These are phyloP conservation scores for Sugiyamaella castrensis DNA, from an alignment of 1,139 yeast genomes.

Conservation along the genomic window DNA sequence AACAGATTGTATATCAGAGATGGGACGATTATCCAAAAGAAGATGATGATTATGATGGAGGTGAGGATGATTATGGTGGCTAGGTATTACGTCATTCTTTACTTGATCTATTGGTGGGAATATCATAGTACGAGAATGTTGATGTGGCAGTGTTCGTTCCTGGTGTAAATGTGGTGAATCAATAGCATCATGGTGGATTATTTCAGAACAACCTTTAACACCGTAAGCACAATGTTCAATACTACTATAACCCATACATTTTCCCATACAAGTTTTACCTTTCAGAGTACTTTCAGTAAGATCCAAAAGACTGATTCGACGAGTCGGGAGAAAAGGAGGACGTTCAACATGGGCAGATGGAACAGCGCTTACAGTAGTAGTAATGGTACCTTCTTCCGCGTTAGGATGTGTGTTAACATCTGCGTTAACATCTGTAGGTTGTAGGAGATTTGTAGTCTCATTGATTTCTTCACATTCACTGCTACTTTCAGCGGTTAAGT, in stretches of 20 bases:
- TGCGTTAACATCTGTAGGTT: constrained; percentile 18
- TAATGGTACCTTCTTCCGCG: not conserved
- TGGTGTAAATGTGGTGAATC: not conserved
- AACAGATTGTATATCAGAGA: not conserved
- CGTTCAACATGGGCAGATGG: not conserved
- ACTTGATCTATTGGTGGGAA: constrained; percentile 7
- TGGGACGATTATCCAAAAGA: not conserved
- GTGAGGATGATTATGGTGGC: constrained; percentile 6
- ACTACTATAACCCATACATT: constrained; percentile 49
- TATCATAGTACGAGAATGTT: constrained; percentile 1
- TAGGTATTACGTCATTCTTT: constrained; percentile 2
- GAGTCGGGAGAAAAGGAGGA: constrained; percentile 2
- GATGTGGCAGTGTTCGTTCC: not conserved
- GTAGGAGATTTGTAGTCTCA: constrained; percentile 15
- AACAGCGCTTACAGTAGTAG: not conserved
- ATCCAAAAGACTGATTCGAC: constrained; percentile 25
- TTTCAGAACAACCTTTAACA: constrained; percentile 9
- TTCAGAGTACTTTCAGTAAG: constrained; percentile 27
- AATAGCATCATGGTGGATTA: not conserved
- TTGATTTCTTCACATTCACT: constrained; percentile 5
- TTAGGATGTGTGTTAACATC: constrained; percentile 9
- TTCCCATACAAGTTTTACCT: constrained; percentile 42
- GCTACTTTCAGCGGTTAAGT: not conserved
- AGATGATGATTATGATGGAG: constrained; percentile 11
- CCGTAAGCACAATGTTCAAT: constrained; percentile 18